Percentiles rank a stretch among this genome's conserved stretches.
phyloP scores from a whole-genome alignment of 495 filamentous ascomycete species.

The Xylaria sp. region DNA sequence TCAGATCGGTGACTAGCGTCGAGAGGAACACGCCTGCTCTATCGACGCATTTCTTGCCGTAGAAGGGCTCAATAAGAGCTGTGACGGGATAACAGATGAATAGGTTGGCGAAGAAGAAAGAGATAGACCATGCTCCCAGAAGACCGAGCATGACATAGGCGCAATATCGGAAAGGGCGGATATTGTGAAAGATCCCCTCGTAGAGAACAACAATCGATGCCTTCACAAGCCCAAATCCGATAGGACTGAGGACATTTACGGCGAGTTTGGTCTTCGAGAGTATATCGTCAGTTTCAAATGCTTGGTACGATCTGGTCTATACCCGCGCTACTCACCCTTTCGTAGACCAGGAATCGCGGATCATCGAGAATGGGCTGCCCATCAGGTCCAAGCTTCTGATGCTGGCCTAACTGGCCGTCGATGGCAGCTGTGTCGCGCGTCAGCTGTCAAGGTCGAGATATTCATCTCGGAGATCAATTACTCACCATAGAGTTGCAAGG shows the following conservation, averaged over 20 bases:
- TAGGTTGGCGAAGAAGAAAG: constrained; percentile 56
- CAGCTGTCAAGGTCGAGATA: background rate
- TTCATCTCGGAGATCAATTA: background rate
- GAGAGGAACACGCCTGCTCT: constrained; percentile 32
- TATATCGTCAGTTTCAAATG: constrained; percentile 27
- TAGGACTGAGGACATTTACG: constrained; percentile 58
- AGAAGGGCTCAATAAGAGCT: constrained; percentile 41
- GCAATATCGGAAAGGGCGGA: constrained; percentile 39
- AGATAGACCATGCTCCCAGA: constrained; percentile 49
- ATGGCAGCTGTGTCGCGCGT: constrained; percentile 16
- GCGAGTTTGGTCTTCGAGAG: constrained; percentile 30
- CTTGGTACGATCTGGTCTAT: background rate
- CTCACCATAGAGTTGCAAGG: constrained; percentile 15
- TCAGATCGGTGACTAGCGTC: constrained; percentile 45
- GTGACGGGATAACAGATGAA: constrained; percentile 54
- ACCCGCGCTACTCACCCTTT: constrained; percentile 33
- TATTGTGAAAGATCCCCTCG: constrained; percentile 44
- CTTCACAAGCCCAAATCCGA: constrained; percentile 58
- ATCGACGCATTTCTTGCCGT: constrained; percentile 36
- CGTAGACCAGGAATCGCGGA: constrained; percentile 37
- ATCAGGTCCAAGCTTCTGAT: constrained; percentile 32
- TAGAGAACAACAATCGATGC: constrained; percentile 59
- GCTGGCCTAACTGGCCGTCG: constrained; percentile 40
- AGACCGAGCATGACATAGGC: constrained; percentile 45
- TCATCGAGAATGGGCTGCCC: constrained; percentile 38